phyloP scores from a whole-genome alignment of 352 stramenopile species.

The Pelagophyceae sp. region DNA sequence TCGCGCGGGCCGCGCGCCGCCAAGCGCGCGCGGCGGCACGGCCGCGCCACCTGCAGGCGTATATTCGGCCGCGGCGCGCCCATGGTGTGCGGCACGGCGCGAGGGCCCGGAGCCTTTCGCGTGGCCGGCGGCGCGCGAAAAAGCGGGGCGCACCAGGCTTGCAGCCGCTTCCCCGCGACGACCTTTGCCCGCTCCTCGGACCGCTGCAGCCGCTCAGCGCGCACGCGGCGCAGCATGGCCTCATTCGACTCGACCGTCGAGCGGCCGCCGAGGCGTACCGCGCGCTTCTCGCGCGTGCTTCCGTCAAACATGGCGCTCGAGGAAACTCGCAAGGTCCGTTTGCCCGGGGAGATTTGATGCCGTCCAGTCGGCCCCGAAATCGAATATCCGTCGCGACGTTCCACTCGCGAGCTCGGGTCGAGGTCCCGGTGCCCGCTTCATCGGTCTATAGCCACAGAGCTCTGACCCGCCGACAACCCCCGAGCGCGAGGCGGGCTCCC shows the following conservation, averaged over 20 bases:
- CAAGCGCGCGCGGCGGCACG: background rate
- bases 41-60: background rate
- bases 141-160: background rate
- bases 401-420: no score
- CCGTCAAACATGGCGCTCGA: slow-evolving; percentile 17
- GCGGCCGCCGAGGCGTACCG: background rate
- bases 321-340: no score
- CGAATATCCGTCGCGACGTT: no score
- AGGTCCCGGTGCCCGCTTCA: no score
- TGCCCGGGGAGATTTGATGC: no score
- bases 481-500: no score
- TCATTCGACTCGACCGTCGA: background rate
- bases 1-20: background rate
- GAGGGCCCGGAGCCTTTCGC: no score
- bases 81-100: no score
- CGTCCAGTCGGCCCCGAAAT: no score
- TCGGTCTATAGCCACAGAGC: no score
- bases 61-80: background rate
- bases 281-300: background rate
- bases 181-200: background rate
- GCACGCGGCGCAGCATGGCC: background rate
- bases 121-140: no score
- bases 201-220: background rate
- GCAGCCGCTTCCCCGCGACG: background rate
- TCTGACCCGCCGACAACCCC: no score